Conservation (phyloP, 2,329 filamentous ascomycete species). For the Aspergillus fischeri region DNA sequence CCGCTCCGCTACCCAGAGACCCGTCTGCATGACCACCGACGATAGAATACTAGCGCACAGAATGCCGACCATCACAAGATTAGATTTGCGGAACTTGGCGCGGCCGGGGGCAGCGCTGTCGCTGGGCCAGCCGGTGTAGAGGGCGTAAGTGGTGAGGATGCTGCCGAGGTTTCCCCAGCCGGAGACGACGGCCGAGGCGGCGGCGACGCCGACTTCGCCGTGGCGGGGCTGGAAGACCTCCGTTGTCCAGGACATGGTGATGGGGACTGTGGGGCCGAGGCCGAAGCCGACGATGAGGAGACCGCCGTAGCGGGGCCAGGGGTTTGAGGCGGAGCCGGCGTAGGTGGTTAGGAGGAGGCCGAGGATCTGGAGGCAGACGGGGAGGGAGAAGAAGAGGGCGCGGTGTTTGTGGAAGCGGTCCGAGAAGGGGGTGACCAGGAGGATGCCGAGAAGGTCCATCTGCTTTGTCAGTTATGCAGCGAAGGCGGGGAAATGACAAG, state of each 20-base stretch:
- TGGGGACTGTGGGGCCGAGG: constrained; percentile 83
- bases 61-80: constrained; percentile 84
- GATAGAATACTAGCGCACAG: constrained; percentile 71
- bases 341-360: constrained; percentile 78
- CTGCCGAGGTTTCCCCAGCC: constrained; percentile 83
- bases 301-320: constrained; percentile 83
- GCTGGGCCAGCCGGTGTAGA: constrained; percentile 81
- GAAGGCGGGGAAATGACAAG: no score
- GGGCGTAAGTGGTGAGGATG: constrained; percentile 80
- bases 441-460: constrained; percentile 85
- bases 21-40: constrained; percentile 59
- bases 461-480: constrained; percentile 26
- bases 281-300: constrained; percentile 89
- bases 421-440: constrained; percentile 78
- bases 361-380: constrained; percentile 72
- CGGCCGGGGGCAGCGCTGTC: constrained; percentile 63
- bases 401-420: constrained; percentile 81
- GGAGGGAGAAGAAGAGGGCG: constrained; percentile 74
- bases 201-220: constrained; percentile 84
- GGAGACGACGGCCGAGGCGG: constrained; percentile 78
- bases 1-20: constrained; percentile 50
- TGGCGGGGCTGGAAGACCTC: constrained; percentile 88
- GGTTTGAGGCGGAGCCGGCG: constrained; percentile 55
- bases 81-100: constrained; percentile 74
- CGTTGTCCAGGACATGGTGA: constrained; percentile 90